Evolutionary conservation across 225 moss, liverwort and hornwort genomes (phyloP), one percentile per base, ranked within the genome.

Genomic region (Climacium dendroides): DNA sequence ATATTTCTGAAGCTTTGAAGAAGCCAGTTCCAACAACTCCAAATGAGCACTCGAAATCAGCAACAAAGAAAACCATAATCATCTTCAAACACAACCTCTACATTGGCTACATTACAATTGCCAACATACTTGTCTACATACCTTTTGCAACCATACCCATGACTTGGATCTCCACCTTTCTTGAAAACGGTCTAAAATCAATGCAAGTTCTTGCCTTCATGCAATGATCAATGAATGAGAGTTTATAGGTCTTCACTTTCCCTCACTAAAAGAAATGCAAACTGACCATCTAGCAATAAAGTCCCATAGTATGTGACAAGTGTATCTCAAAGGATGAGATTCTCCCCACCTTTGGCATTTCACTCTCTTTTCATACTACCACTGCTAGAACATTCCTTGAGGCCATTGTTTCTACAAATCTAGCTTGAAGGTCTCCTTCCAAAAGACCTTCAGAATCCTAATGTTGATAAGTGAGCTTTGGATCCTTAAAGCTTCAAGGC

Each of bases 151-250:
- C 1, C 9, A 0, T 0, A 9, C 0, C 0, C 53, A 76, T 76
- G 23, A 53, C 35, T 1, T 0, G 0, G 0, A 24, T 13, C 7
- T 0, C 13, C 0, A 1, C 3, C 35, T 23, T 1, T 9, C 7
- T 35, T 32, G 15, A 53, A 53, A 35, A 76, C 0, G 24, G 35
- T n/a, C 23, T 2, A 22, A 3, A 14, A 23, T 75, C 14, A 34
- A 13, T 20, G 22, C 22, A 34, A 52, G 35, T 1, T 52, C 30
- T 74, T 32, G 23, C 30, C 75, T 34, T 8, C 52, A 23, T 23
- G 5, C 5, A 5, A 3, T 9, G 5, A 53, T 23, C 24, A 76
- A 76, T 76, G 75, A 76, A 76, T 76, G 75, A 52, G 13, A 75
- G 52, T 14, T 3, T 5, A 7, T 0, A 74, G 32, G 32, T 74